These are phyloP conservation scores for Ceratocystis cubensis DNA, from an alignment of 2,329 filamentous ascomycete species.

Conservation along the genomic window DNA sequence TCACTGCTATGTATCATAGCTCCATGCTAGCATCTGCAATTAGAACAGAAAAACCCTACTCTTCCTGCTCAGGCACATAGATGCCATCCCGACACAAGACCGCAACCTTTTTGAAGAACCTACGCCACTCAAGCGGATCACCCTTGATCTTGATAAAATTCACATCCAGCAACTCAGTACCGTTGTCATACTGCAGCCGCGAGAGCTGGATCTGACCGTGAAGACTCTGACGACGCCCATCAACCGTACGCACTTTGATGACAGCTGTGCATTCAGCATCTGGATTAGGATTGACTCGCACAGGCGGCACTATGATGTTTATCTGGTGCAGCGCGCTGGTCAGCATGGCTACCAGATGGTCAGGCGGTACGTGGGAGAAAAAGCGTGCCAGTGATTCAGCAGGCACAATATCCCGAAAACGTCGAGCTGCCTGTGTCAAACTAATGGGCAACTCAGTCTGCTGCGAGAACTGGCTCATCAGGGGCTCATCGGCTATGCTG, in stretches of 20 bases:
- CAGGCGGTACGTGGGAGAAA: slow-evolving; percentile 67
- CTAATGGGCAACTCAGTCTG: slow-evolving; percentile 66
- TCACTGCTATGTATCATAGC: background rate
- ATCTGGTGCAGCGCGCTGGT: slow-evolving; percentile 72
- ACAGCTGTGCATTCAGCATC: slow-evolving; percentile 33
- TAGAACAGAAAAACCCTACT: slow-evolving; percentile 11
- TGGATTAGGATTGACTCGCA: slow-evolving; percentile 30
- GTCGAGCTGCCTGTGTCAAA: slow-evolving; percentile 76
- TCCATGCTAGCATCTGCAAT: background rate
- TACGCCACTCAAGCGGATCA: slow-evolving; percentile 88
- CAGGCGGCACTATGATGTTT: slow-evolving; percentile 58
- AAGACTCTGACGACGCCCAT: slow-evolving; percentile 58
- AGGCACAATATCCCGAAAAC: slow-evolving; percentile 84
- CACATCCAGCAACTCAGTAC: slow-evolving; percentile 61
- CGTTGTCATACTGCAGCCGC: slow-evolving; percentile 44
- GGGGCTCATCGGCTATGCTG: slow-evolving; percentile 71
- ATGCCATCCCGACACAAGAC: slow-evolving; percentile 78
- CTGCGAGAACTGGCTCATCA: slow-evolving; percentile 72
- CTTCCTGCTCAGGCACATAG: slow-evolving; percentile 37
- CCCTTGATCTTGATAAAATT: slow-evolving; percentile 90
- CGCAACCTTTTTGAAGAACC: slow-evolving; percentile 94
- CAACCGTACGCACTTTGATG: slow-evolving; percentile 62
- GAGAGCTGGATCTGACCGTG: slow-evolving; percentile 67
- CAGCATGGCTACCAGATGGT: slow-evolving; percentile 66
- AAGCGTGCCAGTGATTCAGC: slow-evolving; percentile 80